Percentiles rank a stretch among this genome's conserved stretches.
Evolutionary conservation across 2,329 filamentous ascomycete genomes (phyloP).

Genomic region (Pochonia chlamydosporia): DNA sequence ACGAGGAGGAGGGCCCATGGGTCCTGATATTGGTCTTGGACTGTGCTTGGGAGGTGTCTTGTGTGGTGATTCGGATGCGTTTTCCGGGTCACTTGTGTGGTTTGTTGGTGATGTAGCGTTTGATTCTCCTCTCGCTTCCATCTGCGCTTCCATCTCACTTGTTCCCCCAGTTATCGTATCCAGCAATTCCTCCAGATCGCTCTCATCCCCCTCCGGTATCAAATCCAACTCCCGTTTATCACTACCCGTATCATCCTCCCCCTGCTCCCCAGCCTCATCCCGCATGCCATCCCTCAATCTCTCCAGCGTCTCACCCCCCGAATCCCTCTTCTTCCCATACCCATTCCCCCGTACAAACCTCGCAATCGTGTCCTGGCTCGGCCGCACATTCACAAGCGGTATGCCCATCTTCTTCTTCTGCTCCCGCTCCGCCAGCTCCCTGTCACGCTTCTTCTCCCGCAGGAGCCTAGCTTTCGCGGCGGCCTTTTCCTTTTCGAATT

Average conservation of each 20-base stretch:
- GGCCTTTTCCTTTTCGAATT: constrained; percentile 43
- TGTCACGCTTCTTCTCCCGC: constrained; percentile 51
- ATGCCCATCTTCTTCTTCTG: constrained; percentile 45
- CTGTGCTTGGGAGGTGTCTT: too few relatives aligned
- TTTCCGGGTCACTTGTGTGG: neutral
- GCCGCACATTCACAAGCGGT: constrained; percentile 47
- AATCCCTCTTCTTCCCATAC: constrained; percentile 23
- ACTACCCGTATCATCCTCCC: neutral
- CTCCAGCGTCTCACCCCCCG: constrained; percentile 10
- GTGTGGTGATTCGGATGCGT: too few relatives aligned
- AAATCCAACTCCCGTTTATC: constrained; percentile 11
- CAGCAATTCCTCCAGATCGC: constrained; percentile 16
- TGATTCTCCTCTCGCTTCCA: neutral
- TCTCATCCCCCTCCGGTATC: constrained; percentile 17
- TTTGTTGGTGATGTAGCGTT: neutral
- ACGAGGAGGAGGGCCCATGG: neutral
- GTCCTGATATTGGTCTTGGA: neutral
- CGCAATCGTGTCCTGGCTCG: constrained; percentile 53
- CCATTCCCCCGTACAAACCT: constrained; percentile 40
- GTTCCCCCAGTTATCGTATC: constrained; percentile 8
- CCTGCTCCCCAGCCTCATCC: neutral
- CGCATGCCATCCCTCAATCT: neutral
- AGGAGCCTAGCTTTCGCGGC: constrained; percentile 41
- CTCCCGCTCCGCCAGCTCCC: constrained; percentile 42
- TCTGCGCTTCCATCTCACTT: constrained; percentile 11